Conservation (phyloP, 1,284 basidiomycete genomes). For the Fomitopsis betulina region DNA sequence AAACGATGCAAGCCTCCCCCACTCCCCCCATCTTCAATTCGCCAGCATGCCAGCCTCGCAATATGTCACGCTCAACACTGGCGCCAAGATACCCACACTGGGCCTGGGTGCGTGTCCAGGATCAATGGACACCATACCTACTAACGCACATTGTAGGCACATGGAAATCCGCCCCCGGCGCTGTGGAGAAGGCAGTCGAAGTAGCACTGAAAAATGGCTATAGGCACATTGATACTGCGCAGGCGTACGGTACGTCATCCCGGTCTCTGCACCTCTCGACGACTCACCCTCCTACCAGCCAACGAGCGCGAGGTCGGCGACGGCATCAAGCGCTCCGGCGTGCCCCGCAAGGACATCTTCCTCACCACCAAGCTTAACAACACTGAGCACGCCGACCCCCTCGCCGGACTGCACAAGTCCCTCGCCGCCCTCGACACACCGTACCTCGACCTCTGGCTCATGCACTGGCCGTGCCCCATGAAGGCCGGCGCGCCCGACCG, state of each 20-base stretch:
- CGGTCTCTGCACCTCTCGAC: neutral
- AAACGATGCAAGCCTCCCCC: neutral
- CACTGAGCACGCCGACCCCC: constrained; percentile 57
- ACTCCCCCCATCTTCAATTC: neutral
- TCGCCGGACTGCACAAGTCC: constrained; percentile 67
- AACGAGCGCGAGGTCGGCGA: constrained; percentile 74
- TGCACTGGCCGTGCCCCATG: constrained; percentile 79
- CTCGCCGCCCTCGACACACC: constrained; percentile 64
- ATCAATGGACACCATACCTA: neutral
- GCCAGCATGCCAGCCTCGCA: constrained; percentile 22
- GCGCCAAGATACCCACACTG: constrained; percentile 67
- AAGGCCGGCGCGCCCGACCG: constrained; percentile 46
- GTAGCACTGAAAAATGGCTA: constrained; percentile 73
- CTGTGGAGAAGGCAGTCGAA: constrained; percentile 65
- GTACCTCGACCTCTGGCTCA: constrained; percentile 80
- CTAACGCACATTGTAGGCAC: constrained; percentile 44
- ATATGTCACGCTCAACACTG: constrained; percentile 66
- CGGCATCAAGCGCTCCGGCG: constrained; percentile 70
- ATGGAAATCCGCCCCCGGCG: constrained; percentile 70
- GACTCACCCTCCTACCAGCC: constrained; percentile 17
- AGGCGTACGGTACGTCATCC: constrained; percentile 29
- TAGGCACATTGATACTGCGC: constrained; percentile 69
- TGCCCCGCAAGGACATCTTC: constrained; percentile 67
- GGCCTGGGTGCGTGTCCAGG: constrained; percentile 57
- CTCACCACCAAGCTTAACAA: constrained; percentile 79